Evolutionary conservation across 2,329 filamentous ascomycete species (phyloP), one percentile per base, ranked within the genome.

Genomic region (Arthrobotrys megalospora): DNA sequence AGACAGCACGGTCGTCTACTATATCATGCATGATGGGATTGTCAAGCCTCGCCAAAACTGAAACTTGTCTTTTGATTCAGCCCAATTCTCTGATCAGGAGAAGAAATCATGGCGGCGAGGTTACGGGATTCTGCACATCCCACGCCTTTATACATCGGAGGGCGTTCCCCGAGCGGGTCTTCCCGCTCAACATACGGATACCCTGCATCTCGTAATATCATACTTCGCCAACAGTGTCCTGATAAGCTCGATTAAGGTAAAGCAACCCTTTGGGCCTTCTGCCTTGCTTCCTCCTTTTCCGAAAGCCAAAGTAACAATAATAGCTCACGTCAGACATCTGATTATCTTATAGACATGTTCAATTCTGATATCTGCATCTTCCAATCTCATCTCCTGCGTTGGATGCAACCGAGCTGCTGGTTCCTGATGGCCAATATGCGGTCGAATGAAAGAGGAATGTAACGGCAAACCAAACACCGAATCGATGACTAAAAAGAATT

Each of bases 41-140:
- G 92, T 95, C 66, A 96, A 95, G 86, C 93, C 93, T 24, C 87
- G 93, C 72, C 93, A 95, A 84, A 96, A 96, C 83, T 95, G 73
- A 77, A 52, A 66, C 50, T 28, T 32, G 34, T 24, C 19, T 14
- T 21, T 50, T 47, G 28, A 45, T 68, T 36, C 43, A 36, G 16
- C 28, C 66, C 45, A 6, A 66, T 36, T 66, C 6, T 66, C 28
- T 64, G 43, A 19, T 16, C 41, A 36, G 43, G 60, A 64, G 60
- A 64, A 64, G 60, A 47, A 64, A 48, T 19, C 47, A 38, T 62
- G 36, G 45, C 53, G 36, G 28, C 32, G 32, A 62, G 34, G 45
- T 71, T 47, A 38, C 45, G 55, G 34, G 41, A 71, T 71, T 53
- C 55, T 47, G 36, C 60, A 60, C 55, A 60, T 60, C 55, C 55